These are phyloP conservation scores for Beauveria varroae DNA, from an alignment of 2,329 filamentous ascomycete species.

Conservation along the genomic window DNA sequence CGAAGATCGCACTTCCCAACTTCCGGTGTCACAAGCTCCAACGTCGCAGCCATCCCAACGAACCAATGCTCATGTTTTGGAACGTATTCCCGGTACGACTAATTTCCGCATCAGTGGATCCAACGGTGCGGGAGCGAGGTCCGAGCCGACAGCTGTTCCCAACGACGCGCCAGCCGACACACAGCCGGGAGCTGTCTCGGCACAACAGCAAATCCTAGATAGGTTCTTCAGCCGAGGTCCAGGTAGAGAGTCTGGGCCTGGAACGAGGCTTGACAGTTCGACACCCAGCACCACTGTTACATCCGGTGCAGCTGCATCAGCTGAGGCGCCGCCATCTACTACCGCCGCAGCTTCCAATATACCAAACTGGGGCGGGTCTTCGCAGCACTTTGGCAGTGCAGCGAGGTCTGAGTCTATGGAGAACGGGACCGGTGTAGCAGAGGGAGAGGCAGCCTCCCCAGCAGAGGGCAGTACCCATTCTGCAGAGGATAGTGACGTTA, in stretches of 20 bases:
- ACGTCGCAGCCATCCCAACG: slow-evolving; percentile 37
- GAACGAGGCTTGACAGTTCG: neutral
- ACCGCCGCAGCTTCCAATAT: slow-evolving; percentile 37
- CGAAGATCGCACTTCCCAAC: neutral
- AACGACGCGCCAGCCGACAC: neutral
- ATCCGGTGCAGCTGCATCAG: neutral
- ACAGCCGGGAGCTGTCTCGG: neutral
- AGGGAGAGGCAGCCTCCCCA: slow-evolving; percentile 1
- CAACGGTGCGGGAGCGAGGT: neutral
- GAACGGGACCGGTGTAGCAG: neutral
- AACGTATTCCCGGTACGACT: slow-evolving; percentile 1
- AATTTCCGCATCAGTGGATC: neutral
- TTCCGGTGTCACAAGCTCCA: neutral
- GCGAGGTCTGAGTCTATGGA: slow-evolving; percentile 12
- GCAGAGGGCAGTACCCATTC: neutral
- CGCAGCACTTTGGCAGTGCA: slow-evolving; percentile 38
- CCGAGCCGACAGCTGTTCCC: neutral
- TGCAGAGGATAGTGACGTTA: neutral
- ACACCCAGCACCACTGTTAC: slow-evolving; percentile 2
- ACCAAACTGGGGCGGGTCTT: slow-evolving; percentile 44
- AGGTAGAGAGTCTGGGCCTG: slow-evolving; percentile 12
- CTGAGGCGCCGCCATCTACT: slow-evolving; percentile 11
- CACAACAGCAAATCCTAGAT: slow-evolving; percentile 2
- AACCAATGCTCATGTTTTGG: slow-evolving; percentile 14
- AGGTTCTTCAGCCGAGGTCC: neutral